Percentiles rank a stretch among this genome's conserved stretches.
Conservation (phyloP, 129 eudicot genomes). For the Artemisia tridentata region DNA sequence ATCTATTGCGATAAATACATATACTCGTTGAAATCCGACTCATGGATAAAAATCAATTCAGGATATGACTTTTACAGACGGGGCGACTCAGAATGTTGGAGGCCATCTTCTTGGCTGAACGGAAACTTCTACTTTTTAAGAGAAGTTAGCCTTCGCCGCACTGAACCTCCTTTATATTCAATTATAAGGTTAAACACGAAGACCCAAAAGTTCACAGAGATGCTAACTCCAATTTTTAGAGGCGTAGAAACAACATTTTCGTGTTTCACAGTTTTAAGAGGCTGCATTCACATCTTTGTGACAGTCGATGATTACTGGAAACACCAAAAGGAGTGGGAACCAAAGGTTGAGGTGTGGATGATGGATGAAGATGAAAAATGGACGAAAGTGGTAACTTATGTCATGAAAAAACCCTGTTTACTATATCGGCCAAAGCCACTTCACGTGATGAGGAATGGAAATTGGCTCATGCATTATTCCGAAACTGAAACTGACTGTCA, state of each 20-base stretch:
- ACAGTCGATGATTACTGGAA: too few species aligned
- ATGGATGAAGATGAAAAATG: conserved; percentile 5
- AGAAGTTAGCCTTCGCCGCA: not conserved
- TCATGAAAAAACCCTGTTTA: not conserved
- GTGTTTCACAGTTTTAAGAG: not conserved
- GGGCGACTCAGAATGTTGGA: not conserved
- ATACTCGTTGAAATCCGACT: conserved; percentile 1
- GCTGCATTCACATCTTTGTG: conserved; percentile 1
- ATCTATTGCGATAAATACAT: too few species aligned
- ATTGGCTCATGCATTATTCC: conserved; percentile 3
- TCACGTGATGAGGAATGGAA: conserved; percentile 12
- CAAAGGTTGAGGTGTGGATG: not conserved
- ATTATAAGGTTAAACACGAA: conserved; percentile 1
- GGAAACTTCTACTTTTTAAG: not conserved
- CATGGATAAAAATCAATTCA: not conserved
- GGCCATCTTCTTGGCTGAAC: not conserved
- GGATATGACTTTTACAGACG: too few species aligned
- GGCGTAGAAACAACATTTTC: not conserved
- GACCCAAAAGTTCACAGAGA: not conserved
- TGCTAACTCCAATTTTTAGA: not conserved
- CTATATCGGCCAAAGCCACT: not conserved
- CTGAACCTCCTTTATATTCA: not conserved
- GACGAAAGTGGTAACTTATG: not conserved
- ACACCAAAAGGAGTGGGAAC: too few species aligned
- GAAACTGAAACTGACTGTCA: not conserved